phyloP scores from a whole-genome alignment of 768 basidiomycete species.

The Stropharia rugosoannulata region DNA sequence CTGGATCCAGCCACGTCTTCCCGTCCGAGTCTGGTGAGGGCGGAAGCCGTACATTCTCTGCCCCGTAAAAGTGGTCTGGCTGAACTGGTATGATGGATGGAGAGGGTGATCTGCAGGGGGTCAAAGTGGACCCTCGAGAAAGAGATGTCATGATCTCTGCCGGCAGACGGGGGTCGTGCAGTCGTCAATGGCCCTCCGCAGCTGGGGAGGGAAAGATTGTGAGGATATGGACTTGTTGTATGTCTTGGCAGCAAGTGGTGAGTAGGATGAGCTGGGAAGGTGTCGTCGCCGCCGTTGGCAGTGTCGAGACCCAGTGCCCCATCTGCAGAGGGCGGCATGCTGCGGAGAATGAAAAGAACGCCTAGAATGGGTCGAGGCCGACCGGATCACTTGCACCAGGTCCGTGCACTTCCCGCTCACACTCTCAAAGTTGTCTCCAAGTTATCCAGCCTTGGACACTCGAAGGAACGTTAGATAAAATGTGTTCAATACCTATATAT shows the following conservation, averaged over 20 bases:
- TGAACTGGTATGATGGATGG: constrained; percentile 57
- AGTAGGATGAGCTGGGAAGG: not conserved
- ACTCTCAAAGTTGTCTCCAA: not conserved
- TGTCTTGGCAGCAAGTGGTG: not conserved
- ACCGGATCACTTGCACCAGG: constrained; percentile 15
- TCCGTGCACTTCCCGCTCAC: constrained; percentile 12
- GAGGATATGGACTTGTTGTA: not conserved
- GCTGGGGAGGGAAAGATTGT: not conserved
- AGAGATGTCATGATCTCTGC: constrained; percentile 28
- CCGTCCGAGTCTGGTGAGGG: constrained; percentile 66
- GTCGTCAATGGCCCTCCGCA: not conserved
- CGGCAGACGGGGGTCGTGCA: constrained; percentile 1
- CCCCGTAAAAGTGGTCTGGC: constrained; percentile 83
- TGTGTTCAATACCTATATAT: too few species aligned
- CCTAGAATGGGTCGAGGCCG: constrained; percentile 26
- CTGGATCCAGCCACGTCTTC: constrained; percentile 70
- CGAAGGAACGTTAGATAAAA: not conserved
- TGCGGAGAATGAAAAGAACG: constrained; percentile 30
- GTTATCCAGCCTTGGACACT: not conserved
- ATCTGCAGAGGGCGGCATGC: not conserved
- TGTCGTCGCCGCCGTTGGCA: constrained; percentile 1
- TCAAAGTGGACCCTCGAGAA: constrained; percentile 41
- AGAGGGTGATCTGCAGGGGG: constrained; percentile 53
- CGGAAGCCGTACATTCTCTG: constrained; percentile 45
- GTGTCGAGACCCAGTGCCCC: not conserved